A percentile compares a stretch with the other conserved stretches of the same genome.
Conservation (phyloP, 1,284 basidiomycete genomes). For the Rhodotorula glutinis region DNA sequence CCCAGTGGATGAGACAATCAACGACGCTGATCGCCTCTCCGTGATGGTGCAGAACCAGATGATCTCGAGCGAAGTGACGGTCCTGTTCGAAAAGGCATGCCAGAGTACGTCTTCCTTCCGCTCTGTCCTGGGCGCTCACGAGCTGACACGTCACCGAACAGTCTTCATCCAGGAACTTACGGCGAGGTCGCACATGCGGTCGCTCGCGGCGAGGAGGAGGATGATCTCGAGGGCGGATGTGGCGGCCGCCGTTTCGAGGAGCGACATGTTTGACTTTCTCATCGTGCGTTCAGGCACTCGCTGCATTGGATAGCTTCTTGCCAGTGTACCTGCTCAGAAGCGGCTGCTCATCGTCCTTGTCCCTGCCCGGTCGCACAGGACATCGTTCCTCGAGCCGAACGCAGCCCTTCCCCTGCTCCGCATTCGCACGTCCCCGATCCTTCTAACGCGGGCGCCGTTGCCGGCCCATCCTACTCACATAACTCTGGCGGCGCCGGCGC, state of each 20-base stretch:
- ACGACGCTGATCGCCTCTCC: too few relatives aligned
- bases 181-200: slow-evolving; percentile 85
- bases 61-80: slow-evolving; percentile 94
- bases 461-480: not conserved
- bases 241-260: slow-evolving; percentile 79
- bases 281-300: slow-evolving; percentile 52
- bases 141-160: slow-evolving; percentile 47
- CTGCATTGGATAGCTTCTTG: not conserved
- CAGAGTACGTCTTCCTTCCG: slow-evolving; percentile 65
- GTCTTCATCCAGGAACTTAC: slow-evolving; percentile 95
- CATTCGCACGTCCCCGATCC: too few relatives aligned
- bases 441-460: not conserved
- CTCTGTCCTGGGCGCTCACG: not conserved
- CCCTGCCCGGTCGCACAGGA: slow-evolving; percentile 52
- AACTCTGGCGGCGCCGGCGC: not conserved
- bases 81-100: slow-evolving; percentile 92
- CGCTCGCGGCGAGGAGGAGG: slow-evolving; percentile 85
- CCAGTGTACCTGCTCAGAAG: too few relatives aligned
- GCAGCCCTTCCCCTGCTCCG: not conserved
- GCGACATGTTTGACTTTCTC: slow-evolving; percentile 55
- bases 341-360: too few relatives aligned
- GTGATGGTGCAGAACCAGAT: slow-evolving; percentile 63
- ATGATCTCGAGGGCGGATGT: slow-evolving; percentile 88
- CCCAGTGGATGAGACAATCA: too few relatives aligned
- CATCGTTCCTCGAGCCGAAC: slow-evolving; percentile 79